phyloP scores from a whole-genome alignment of 2,329 filamentous ascomycete species.

The Atkinsonella hypoxylon region DNA sequence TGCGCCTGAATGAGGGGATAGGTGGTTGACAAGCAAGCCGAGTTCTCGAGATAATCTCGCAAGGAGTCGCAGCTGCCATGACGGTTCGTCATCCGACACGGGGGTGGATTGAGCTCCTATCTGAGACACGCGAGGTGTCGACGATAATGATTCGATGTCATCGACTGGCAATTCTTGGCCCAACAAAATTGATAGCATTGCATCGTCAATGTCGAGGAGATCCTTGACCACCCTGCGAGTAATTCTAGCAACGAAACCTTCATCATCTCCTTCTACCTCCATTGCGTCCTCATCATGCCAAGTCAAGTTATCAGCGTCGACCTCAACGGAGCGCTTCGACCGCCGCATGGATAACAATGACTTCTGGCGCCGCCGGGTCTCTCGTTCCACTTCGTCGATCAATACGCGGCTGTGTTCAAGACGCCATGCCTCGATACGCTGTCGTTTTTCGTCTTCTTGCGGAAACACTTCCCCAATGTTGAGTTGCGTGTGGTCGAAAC shows the following conservation, averaged over 20 bases:
- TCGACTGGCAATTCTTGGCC: conserved; percentile 60
- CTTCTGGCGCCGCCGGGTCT: conserved; percentile 59
- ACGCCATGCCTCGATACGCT: conserved; percentile 83
- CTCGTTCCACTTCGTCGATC: conserved; percentile 77
- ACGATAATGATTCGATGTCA: conserved; percentile 33
- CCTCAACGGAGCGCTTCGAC: conserved; percentile 16
- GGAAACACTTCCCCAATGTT: conserved; percentile 41
- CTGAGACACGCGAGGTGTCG: conserved; percentile 33
- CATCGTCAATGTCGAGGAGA: conserved; percentile 82
- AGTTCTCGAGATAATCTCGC: conserved; percentile 81
- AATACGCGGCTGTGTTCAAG: conserved; percentile 80
- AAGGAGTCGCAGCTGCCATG: conserved; percentile 68
- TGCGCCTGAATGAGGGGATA: conserved; percentile 71
- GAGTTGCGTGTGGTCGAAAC: conserved; percentile 36
- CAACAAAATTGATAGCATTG: conserved; percentile 71
- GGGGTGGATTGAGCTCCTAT: conserved; percentile 17
- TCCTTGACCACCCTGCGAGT: conserved; percentile 80
- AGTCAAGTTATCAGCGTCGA: conserved; percentile 29
- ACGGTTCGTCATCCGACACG: conserved; percentile 26
- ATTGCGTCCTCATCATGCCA: conserved; percentile 41
- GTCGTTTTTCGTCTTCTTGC: conserved; percentile 61
- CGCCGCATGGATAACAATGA: conserved; percentile 38
- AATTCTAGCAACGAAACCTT: conserved; percentile 68
- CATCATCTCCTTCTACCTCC: conserved; percentile 36
- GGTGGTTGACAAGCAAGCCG: conserved; percentile 67